phyloP scores from a whole-genome alignment of 306 rosid species.

The Delonix regia region DNA sequence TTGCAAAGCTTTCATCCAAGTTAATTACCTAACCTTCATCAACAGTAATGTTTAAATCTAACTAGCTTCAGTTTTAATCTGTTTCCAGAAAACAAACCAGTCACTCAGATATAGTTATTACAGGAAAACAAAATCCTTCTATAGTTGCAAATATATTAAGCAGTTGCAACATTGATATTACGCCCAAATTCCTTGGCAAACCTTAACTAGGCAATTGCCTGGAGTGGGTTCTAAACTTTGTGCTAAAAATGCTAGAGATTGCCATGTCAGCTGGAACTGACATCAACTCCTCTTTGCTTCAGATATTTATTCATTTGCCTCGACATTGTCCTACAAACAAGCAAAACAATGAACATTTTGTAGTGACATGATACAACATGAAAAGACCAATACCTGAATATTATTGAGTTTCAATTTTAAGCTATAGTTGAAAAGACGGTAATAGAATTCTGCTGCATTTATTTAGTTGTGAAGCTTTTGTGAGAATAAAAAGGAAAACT shows the following conservation, averaged over 20 bases:
- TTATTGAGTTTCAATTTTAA: not conserved
- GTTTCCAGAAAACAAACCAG: too few species aligned
- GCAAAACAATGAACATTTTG: constrained; percentile 25
- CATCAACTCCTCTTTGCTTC: constrained; percentile 71
- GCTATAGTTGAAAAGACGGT: not conserved
- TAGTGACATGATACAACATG: not conserved
- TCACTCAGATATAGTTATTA: not conserved
- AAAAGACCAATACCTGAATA: constrained; percentile 3
- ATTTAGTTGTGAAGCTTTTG: constrained; percentile 3
- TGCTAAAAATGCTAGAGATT: not conserved
- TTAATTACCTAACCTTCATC: not conserved
- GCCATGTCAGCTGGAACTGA: constrained; percentile 50
- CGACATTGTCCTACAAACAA: constrained; percentile 64
- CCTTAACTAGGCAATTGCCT: constrained; percentile 11
- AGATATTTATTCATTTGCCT: constrained; percentile 81
- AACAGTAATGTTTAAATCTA: not conserved
- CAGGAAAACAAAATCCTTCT: not conserved
- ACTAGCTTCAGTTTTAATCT: too few species aligned
- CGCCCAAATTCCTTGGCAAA: constrained; percentile 20
- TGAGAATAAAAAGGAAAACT: not conserved
- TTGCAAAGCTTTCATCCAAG: not conserved
- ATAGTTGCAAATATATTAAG: constrained; percentile 24
- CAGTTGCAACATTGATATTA: not conserved
- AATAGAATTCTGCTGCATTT: not conserved
- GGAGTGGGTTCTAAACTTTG: constrained; percentile 27